These are phyloP conservation scores for Cladosporium austrohemisphaericum DNA, from an alignment of 2,329 filamentous ascomycete genomes.

Conservation along the genomic window DNA sequence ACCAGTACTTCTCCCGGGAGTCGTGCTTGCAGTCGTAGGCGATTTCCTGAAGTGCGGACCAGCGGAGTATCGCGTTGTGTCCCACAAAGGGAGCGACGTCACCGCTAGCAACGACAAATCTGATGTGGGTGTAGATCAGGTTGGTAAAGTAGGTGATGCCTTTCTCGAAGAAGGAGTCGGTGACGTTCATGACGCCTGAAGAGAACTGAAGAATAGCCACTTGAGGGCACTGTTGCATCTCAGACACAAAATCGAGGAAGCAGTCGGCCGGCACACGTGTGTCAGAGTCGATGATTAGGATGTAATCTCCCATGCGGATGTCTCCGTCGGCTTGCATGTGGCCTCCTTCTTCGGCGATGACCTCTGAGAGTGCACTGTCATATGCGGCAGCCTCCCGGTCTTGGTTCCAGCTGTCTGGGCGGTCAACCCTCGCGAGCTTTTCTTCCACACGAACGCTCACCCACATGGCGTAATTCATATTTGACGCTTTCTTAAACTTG, in stretches of 20 bases:
- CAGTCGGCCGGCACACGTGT: slow-evolving; percentile 75
- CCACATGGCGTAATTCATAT: slow-evolving; percentile 68
- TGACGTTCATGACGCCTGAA: slow-evolving; percentile 75
- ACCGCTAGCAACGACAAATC: slow-evolving; percentile 72
- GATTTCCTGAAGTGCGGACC: slow-evolving; percentile 71
- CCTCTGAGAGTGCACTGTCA: slow-evolving; percentile 59
- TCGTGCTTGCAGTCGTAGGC: slow-evolving; percentile 66
- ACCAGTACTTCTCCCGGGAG: slow-evolving; percentile 73
- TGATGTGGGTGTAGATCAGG: slow-evolving; percentile 72
- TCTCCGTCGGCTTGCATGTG: slow-evolving; percentile 80
- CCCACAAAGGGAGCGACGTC: slow-evolving; percentile 76
- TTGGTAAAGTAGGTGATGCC: slow-evolving; percentile 49
- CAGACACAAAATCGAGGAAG: slow-evolving; percentile 71
- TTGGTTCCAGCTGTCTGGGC: slow-evolving; percentile 62
- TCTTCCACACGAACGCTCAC: slow-evolving; percentile 66
- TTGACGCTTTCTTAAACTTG: slow-evolving; percentile 71
- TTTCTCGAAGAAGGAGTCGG: slow-evolving; percentile 59
- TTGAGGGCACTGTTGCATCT: slow-evolving; percentile 76
- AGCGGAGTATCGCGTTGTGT: slow-evolving; percentile 74
- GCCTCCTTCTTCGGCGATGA: slow-evolving; percentile 61
- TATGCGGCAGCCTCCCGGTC: slow-evolving; percentile 66
- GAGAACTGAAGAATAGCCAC: slow-evolving; percentile 77
- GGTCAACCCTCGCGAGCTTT: slow-evolving; percentile 56
- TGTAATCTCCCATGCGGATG: slow-evolving; percentile 80
- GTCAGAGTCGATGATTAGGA: slow-evolving; percentile 73